Conservation (phyloP, 2,329 filamentous ascomycete genomes). For the Mollisia scopiformis region DNA sequence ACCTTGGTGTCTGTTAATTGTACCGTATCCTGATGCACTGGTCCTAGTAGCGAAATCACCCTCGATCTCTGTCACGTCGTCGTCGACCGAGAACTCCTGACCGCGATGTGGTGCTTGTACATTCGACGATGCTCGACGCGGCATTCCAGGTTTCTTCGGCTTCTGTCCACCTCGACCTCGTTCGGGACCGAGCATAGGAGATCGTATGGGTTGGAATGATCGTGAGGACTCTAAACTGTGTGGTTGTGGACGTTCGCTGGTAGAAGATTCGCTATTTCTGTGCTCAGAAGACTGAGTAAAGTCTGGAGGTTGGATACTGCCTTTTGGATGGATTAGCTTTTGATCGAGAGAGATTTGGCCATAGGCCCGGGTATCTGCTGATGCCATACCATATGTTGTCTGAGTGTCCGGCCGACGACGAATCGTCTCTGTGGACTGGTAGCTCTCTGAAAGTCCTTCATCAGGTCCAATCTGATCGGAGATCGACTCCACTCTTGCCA, state of each 20-base stretch:
- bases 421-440: constrained; percentile 62
- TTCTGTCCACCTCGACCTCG: constrained; percentile 38
- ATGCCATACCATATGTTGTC: constrained; percentile 56
- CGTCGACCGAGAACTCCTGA: constrained; percentile 88
- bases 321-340: constrained; percentile 20
- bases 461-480: constrained; percentile 37
- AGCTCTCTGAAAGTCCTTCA: constrained; percentile 54
- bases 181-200: constrained; percentile 37
- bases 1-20: constrained; percentile 50
- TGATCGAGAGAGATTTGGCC: neutral
- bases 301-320: constrained; percentile 27
- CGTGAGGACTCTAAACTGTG: constrained; percentile 35
- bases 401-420: constrained; percentile 55
- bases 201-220: constrained; percentile 30
- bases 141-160: constrained; percentile 67
- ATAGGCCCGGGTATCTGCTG: neutral
- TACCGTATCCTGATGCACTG: constrained; percentile 43
- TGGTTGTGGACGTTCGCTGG: constrained; percentile 30
- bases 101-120: constrained; percentile 74
- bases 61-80: constrained; percentile 80
- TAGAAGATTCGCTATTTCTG: constrained; percentile 33
- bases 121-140: constrained; percentile 75
- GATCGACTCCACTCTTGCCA: constrained; percentile 31
- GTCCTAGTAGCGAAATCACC: constrained; percentile 55
- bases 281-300: constrained; percentile 23